Evolutionary conservation across 1,139 yeast species (phyloP).

Genomic region (Lodderomyces beijingensis): DNA sequence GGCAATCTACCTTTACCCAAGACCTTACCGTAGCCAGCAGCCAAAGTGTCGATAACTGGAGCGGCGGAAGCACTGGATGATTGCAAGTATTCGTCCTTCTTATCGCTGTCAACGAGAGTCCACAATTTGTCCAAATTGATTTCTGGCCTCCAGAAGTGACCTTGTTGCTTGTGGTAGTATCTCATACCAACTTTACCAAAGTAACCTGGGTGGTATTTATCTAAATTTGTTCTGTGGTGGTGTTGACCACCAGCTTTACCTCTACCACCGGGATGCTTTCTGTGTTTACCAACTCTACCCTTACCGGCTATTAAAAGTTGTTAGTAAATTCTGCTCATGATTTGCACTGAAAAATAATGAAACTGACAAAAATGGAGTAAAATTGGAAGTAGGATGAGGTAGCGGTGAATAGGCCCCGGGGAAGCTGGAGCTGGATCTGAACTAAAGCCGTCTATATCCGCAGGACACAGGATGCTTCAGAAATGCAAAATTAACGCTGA

Average conservation of each 20-base stretch:
- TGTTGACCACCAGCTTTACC: constrained; percentile 99
- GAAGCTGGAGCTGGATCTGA: too few relatives aligned
- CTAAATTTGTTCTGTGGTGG: constrained; percentile 99
- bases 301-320: constrained; percentile 78
- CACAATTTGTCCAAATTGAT: constrained; percentile 98
- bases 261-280: constrained; percentile 99
- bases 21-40: constrained; percentile 99
- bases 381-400: neutral
- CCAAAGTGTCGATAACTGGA: constrained; percentile 98
- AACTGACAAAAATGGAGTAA: neutral
- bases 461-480: too few relatives aligned
- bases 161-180: constrained; percentile 97
- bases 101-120: constrained; percentile 92
- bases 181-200: constrained; percentile 99
- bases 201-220: constrained; percentile 99
- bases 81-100: constrained; percentile 92
- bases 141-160: constrained; percentile 98
- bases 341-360: too few relatives aligned
- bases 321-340: constrained; percentile 28
- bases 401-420: constrained; percentile 1
- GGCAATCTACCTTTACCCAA: constrained; percentile 99
- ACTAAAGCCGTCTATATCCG: too few relatives aligned
- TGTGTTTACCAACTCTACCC: constrained; percentile 99
- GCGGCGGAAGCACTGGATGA: constrained; percentile 86
- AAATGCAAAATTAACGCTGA: too few relatives aligned